Evolutionary conservation across 1,284 basidiomycete species (phyloP).

Genomic region (Acaromyces ingoldii): DNA sequence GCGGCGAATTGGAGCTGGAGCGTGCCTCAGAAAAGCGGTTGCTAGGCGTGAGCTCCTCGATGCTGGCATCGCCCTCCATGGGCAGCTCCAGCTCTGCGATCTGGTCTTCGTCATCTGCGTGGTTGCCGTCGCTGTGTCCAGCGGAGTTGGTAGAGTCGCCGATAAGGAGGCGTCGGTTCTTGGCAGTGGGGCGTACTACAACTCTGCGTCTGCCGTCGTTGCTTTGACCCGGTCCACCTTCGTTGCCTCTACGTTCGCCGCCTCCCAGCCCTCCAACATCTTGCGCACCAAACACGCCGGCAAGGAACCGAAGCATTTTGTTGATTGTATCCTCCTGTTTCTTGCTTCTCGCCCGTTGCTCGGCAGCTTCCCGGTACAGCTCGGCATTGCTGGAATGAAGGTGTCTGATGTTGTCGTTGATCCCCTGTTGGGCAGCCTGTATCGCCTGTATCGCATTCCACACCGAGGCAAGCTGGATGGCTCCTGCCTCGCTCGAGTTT

Average conservation of each 20-base stretch:
- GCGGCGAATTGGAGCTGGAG: conserved; percentile 18
- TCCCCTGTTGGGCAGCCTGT: conserved; percentile 82
- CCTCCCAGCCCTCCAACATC: conserved; percentile 24
- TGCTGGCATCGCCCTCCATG: not conserved
- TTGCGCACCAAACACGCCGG: conserved; percentile 77
- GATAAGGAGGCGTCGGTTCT: conserved; percentile 6
- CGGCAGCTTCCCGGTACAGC: conserved; percentile 85
- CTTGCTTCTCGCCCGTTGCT: conserved; percentile 71
- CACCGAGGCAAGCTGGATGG: conserved; percentile 54
- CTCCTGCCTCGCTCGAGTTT: conserved; percentile 23
- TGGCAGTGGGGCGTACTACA: conserved; percentile 14
- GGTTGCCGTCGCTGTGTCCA: not conserved
- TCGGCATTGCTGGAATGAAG: conserved; percentile 81
- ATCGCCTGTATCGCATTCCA: conserved; percentile 80
- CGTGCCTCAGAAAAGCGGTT: conserved; percentile 20
- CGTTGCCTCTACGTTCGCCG: conserved; percentile 45
- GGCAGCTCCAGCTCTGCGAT: conserved; percentile 6
- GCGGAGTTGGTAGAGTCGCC: conserved; percentile 6
- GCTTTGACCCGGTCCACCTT: conserved; percentile 53
- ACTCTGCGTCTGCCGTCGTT: conserved; percentile 54
- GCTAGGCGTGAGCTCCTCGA: conserved; percentile 1
- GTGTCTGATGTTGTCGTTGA: conserved; percentile 80
- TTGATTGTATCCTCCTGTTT: conserved; percentile 97
- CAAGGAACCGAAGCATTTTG: conserved; percentile 86
- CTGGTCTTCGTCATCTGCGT: too few species aligned